These are phyloP conservation scores for Cordyceps cicadae DNA, from an alignment of 2,329 filamentous ascomycete species.

Conservation along the genomic window DNA sequence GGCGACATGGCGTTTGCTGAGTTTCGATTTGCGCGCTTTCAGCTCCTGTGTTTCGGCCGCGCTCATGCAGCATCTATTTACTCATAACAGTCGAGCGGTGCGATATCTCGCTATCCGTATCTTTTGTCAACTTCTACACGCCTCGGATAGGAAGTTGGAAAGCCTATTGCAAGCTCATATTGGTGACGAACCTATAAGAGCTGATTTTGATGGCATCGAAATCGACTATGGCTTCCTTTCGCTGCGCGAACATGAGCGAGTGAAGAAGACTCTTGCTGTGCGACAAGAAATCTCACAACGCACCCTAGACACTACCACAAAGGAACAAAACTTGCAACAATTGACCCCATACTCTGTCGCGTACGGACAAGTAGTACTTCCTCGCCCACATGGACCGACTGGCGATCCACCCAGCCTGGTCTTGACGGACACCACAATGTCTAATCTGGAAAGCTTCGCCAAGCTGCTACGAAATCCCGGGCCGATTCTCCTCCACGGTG, in stretches of 20 bases:
- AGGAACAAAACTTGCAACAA: conserved; percentile 23
- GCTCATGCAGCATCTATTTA: conserved; percentile 61
- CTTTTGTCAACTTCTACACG: conserved; percentile 69
- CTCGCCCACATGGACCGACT: conserved; percentile 46
- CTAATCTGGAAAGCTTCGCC: conserved; percentile 65
- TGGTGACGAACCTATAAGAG: conserved; percentile 52
- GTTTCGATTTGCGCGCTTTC: conserved; percentile 64
- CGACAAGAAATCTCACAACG: conserved; percentile 29
- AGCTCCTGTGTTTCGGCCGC: conserved; percentile 55
- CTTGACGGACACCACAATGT: conserved; percentile 61
- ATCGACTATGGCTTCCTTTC: conserved; percentile 73
- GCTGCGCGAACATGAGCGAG: conserved; percentile 48
- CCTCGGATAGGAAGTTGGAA: conserved; percentile 71
- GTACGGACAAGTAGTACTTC: conserved; percentile 60
- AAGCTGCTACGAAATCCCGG: conserved; percentile 55
- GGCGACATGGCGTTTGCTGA: conserved; percentile 68
- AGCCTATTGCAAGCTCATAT: conserved; percentile 60
- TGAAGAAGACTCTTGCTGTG: conserved; percentile 35
- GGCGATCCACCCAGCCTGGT: conserved; percentile 47
- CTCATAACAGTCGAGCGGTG: conserved; percentile 49
- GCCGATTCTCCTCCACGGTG: conserved; percentile 73
- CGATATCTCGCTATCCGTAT: conserved; percentile 76
- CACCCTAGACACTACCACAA: neutral
- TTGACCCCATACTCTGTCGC: conserved; percentile 55
- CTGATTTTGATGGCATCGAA: conserved; percentile 63